phyloP scores from a whole-genome alignment of 2,329 filamentous ascomycete genomes.

The Blumeria graminis region DNA sequence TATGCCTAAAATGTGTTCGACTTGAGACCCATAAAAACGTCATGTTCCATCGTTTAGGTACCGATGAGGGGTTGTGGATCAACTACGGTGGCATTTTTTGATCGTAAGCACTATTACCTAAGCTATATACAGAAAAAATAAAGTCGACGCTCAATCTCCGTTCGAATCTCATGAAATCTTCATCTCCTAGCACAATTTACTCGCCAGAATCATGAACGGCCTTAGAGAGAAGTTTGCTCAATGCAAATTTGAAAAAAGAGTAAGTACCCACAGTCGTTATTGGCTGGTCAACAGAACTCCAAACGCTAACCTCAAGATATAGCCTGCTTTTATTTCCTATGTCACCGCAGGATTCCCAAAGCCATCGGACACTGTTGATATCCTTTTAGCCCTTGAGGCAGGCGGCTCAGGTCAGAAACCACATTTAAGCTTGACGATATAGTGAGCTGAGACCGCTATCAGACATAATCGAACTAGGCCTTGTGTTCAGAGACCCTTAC shows the following conservation, averaged over 20 bases:
- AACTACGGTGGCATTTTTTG: no score
- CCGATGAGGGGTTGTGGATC: no score
- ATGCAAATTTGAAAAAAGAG: conserved; percentile 27
- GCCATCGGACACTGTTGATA: conserved; percentile 56
- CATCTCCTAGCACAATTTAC: background rate
- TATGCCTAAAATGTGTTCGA: no score
- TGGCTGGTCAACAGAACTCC: background rate
- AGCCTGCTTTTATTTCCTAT: conserved; percentile 65
- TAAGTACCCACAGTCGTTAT: conserved; percentile 7
- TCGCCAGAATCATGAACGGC: conserved; percentile 17
- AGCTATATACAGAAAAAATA: no score
- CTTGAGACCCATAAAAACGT: no score
- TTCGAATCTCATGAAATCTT: no score
- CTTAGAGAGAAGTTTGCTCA: conserved; percentile 31
- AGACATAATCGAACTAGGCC: conserved; percentile 89
- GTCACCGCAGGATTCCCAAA: conserved; percentile 85
- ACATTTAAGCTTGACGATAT: background rate
- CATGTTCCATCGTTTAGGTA: no score
- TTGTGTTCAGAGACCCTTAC: conserved; percentile 95
- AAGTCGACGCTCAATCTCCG: no score
- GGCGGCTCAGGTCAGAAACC: conserved; percentile 53
- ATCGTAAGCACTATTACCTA: no score
- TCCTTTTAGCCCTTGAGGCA: conserved; percentile 73
- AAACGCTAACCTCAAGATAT: conserved; percentile 3
- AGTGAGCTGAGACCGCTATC: background rate